Base-by-base conservation (phyloP, 495 filamentous ascomycete genomes). In the Opeltia flavorubescens region DNA sequence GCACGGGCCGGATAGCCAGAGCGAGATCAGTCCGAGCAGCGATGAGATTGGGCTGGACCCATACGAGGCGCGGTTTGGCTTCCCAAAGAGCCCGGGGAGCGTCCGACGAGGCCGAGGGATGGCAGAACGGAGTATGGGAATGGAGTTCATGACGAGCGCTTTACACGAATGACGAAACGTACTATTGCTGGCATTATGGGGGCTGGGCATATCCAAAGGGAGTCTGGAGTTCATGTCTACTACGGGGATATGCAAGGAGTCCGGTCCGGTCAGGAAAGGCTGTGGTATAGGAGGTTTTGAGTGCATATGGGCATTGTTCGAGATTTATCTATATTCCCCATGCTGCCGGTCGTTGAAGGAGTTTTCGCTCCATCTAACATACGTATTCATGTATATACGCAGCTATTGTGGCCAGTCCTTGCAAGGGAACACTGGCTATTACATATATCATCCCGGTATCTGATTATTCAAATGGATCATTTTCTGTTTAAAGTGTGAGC, bases 91-190 rank as follows among this genome's bases (percentile, higher is more conserved):
- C 24, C 46, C 52, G 1, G 52, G 52, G n/a, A 58, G 49, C 28
- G 52, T 58, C 5, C 40, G 46, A 26, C 35, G 25, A 20, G 55
- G 52, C 6, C 46, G 55, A 29, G 47, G 50, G 17, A 47, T 45
- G 44, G 55, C 52, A 6, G 52, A 46, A 12, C 50, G 44, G 27
- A 51, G 47, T 36, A 52, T 55, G 21, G 44, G 47, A 6, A 29
- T 57, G 49, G 55, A 55, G 36, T 58, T 58, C 9, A 58, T 58
- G 55, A 58, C 55, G 23, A 58, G 55, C 36, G 55, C 55, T 15
- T 50, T 58, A 35, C 36, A 40, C 4, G 46, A 55, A 40, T 43
- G 36, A 56, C 29, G 28, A 17, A 30, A 50, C 38, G 35, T n/a
- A 48, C 30, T 5, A 23, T 6, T 15, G 5, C 25, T 41, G 34